phyloP scores from a whole-genome alignment of 2,329 filamentous ascomycete genomes.

The Stemphylium beticola region DNA sequence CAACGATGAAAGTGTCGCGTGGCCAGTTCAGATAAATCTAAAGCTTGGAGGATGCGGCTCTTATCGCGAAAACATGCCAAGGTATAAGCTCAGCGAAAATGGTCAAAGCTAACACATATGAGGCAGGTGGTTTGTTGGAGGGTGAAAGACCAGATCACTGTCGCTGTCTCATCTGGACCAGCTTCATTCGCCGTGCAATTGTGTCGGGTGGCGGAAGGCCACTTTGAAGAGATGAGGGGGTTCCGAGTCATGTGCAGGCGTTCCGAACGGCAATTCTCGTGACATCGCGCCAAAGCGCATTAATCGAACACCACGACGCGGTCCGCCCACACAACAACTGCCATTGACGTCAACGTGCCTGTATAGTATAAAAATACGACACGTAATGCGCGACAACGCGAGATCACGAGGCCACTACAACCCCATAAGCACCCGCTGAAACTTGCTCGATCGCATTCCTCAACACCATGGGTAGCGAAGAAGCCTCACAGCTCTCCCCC shows the following conservation, averaged over 20 bases:
- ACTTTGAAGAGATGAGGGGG: slow-evolving; percentile 14
- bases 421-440: slow-evolving; percentile 6
- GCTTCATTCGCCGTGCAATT: not conserved
- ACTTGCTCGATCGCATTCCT: slow-evolving; percentile 1
- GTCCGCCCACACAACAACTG: not conserved
- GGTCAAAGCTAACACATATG: slow-evolving; percentile 16
- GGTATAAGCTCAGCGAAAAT: slow-evolving; percentile 6
- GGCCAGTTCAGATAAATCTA: slow-evolving; percentile 2
- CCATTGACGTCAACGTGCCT: slow-evolving; percentile 3
- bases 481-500: slow-evolving; percentile 33
- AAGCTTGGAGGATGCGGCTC: slow-evolving; percentile 11
- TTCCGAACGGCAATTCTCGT: slow-evolving; percentile 23
- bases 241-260: slow-evolving; percentile 32
- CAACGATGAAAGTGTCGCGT: slow-evolving; percentile 3
- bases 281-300: slow-evolving; percentile 28
- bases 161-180: not conserved
- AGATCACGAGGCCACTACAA: slow-evolving; percentile 29
- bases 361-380: slow-evolving; percentile 13
- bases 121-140: slow-evolving; percentile 12
- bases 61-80: slow-evolving; percentile 24
- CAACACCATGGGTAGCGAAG: slow-evolving; percentile 39
- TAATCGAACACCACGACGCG: slow-evolving; percentile 8
- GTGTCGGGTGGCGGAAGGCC: not conserved
- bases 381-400: slow-evolving; percentile 22
- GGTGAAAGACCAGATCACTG: slow-evolving; percentile 1